Conservation (phyloP, 106 monocot species). For the Posidonia australis region DNA sequence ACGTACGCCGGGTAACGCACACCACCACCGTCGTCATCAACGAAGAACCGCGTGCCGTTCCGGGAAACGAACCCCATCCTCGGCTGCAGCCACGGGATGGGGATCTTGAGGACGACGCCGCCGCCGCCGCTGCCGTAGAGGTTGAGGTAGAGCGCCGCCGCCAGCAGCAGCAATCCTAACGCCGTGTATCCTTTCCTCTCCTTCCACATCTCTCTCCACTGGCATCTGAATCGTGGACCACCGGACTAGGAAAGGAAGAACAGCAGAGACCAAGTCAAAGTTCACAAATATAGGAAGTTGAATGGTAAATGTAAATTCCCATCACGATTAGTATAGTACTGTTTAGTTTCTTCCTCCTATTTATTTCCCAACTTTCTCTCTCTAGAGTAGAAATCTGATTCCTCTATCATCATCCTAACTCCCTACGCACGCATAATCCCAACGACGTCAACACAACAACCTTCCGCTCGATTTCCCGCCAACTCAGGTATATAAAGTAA, state of each 20-base stretch:
- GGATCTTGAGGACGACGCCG: constrained; percentile 22
- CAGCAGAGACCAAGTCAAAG: no score
- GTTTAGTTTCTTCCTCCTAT: no score
- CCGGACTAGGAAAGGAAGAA: no score
- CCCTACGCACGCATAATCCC: no score
- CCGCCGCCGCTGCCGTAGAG: constrained; percentile 7
- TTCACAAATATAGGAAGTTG: no score
- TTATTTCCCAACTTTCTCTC: no score
- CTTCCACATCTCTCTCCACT: constrained; percentile 1
- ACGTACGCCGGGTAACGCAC: constrained; percentile 29
- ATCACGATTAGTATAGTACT: no score
- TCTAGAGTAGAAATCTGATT: no score
- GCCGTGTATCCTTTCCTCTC: background rate
- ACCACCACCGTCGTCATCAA: constrained; percentile 5
- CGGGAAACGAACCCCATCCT: constrained; percentile 40
- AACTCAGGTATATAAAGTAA: background rate
- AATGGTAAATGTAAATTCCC: no score
- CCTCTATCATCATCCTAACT: no score
- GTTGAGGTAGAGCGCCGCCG: constrained; percentile 33
- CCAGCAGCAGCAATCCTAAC: background rate
- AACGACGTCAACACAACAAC: no score
- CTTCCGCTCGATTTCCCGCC: background rate
- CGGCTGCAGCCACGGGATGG: constrained; percentile 61
- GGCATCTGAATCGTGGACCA: no score
- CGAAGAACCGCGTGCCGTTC: constrained; percentile 50